phyloP scores from a whole-genome alignment of 2,329 filamentous ascomycete species.

The Claviceps sp. region DNA sequence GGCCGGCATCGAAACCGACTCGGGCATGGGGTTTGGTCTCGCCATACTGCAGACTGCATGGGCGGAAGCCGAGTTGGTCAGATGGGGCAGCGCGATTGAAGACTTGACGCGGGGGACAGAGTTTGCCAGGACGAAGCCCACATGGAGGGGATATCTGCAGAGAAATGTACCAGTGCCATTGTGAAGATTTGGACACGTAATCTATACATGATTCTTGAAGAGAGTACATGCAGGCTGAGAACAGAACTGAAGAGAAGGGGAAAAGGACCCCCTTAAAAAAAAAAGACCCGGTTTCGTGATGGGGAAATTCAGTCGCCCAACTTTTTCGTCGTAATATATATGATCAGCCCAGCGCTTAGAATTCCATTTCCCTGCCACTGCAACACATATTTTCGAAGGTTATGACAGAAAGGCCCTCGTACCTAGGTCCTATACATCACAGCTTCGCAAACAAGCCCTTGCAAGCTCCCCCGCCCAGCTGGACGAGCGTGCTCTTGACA shows the following conservation, averaged over 20 bases:
- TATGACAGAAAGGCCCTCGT: not conserved
- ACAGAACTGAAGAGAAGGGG: not conserved
- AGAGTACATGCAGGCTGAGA: not conserved
- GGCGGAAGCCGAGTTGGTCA: constrained; percentile 43
- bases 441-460: constrained; percentile 56
- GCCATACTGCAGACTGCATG: constrained; percentile 47
- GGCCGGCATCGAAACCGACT: constrained; percentile 38
- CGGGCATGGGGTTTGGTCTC: constrained; percentile 48
- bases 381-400: too few species aligned
- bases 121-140: constrained; percentile 34
- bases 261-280: not conserved
- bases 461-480: constrained; percentile 58
- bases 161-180: constrained; percentile 29
- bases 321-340: too few species aligned
- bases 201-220: not conserved
- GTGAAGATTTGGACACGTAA: constrained; percentile 1
- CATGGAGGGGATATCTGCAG: constrained; percentile 37
- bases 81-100: constrained; percentile 50
- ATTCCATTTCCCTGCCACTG: too few species aligned
- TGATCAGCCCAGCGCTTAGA: too few species aligned
- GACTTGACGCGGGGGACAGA: constrained; percentile 32
- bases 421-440: constrained; percentile 23
- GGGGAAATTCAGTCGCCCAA: too few species aligned
- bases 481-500: constrained; percentile 80
- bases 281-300: too few species aligned